A percentile compares a stretch with the other conserved stretches of the same genome.
These are phyloP conservation scores for Rhizopogon vinicolor DNA, from an alignment of 768 basidiomycete genomes.

Conservation along the genomic window DNA sequence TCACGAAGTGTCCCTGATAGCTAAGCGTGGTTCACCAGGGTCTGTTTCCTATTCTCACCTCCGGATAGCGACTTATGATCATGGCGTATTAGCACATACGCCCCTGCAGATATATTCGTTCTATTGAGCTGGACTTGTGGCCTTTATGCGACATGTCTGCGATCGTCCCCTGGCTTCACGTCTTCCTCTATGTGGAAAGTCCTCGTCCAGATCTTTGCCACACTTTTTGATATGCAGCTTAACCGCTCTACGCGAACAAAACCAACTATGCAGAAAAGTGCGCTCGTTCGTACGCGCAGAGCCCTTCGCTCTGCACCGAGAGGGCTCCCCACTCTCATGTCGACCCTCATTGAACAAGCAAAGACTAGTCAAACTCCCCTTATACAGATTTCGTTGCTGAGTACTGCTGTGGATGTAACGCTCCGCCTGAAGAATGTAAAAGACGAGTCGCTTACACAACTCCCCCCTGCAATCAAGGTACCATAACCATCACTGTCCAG, in stretches of 20 bases:
- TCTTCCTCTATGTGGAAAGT: conserved; percentile 45
- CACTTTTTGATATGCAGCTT: conserved; percentile 55
- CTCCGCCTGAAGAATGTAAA: conserved; percentile 59
- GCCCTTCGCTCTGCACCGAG: conserved; percentile 60
- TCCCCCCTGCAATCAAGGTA: conserved; percentile 47
- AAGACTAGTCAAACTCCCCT: conserved; percentile 45
- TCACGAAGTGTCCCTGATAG: conserved; percentile 56
- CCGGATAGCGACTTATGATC: neutral
- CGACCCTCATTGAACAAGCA: conserved; percentile 44
- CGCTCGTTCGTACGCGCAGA: conserved; percentile 57
- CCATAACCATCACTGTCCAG: neutral
- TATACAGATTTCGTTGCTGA: conserved; percentile 48
- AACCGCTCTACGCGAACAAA: conserved; percentile 50
- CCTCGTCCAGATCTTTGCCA: conserved; percentile 53
- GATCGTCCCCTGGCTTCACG: conserved; percentile 39
- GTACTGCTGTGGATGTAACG: conserved; percentile 66
- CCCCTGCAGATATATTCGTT: conserved; percentile 59
- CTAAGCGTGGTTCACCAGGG: conserved; percentile 52
- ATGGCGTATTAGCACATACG: conserved; percentile 38
- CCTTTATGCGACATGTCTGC: conserved; percentile 50
- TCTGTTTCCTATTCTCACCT: conserved; percentile 27
- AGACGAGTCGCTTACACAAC: conserved; percentile 35
- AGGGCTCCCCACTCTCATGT: conserved; percentile 46
- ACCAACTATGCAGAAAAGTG: conserved; percentile 54
- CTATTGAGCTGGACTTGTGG: conserved; percentile 70